Evolutionary conservation across 2,329 filamentous ascomycete species (phyloP), one percentile per base, ranked within the genome.

Genomic region (Xylaria digitata): DNA sequence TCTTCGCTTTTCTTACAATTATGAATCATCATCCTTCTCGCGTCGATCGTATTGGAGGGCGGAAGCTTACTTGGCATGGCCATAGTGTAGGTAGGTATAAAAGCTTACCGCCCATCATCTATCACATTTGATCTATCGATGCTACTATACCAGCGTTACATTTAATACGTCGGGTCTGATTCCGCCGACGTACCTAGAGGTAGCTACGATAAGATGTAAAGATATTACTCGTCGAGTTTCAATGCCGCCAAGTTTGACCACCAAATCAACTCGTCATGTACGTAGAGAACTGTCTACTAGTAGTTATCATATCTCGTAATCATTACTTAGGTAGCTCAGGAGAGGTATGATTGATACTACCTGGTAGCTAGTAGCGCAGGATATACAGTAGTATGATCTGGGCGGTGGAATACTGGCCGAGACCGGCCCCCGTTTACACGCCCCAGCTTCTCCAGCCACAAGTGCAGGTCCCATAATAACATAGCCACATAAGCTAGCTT

Each of bases 401-500:
- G 13, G 3, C 13, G 37, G 3, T n/a, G n/a, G n/a, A n/a, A n/a
- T n/a, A n/a, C 3, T 26, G 26, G 26, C 26, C 26, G 26, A 26
- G 26, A 26, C 26, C 26, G 26, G 26, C 3, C 26, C 26, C 26
- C 26, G 26, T 26, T 26, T 2, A 26, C 26, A 26, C 26, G 26
- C 26, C 3, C 26, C 5, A 26, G 26, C 26, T 26, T 26, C n/a
- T 21, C 3, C 52, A 56, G 60, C 60, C 60, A 62, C 60, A 62
- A 40, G 5, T 1, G n/a, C n/a, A n/a, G n/a, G n/a, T n/a, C n/a
- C n/a, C n/a, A n/a, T n/a, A n/a, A 30, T 6, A 21, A 8, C 65
- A 54, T 61, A 67, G 65, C 65, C 65, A 67, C 57, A 42, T 4
- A 6, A 8, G 19, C 32, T 34, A 15, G 26, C 2, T 21, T 32